phyloP scores from a whole-genome alignment of 2,329 filamentous ascomycete species.

The Berkeleyomyces basicola region DNA sequence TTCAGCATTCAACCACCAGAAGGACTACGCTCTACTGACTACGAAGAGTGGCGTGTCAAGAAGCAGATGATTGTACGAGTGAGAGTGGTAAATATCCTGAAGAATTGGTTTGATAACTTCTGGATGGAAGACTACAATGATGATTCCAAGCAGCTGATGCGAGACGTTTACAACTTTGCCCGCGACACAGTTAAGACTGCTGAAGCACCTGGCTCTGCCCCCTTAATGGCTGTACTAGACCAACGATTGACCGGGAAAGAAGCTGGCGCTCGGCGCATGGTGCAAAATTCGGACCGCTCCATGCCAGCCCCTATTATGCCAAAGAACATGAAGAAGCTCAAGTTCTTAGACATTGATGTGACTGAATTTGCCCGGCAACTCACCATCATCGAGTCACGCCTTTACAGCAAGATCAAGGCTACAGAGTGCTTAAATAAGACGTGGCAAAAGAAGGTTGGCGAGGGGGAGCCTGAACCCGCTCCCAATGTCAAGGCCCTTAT shows the following conservation, averaged over 20 bases:
- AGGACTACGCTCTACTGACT: conserved; percentile 57
- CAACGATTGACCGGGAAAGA: conserved; percentile 81
- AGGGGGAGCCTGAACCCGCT: conserved; percentile 69
- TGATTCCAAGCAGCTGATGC: conserved; percentile 67
- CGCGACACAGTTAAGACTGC: conserved; percentile 85
- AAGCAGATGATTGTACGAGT: conserved; percentile 96
- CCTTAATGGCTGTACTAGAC: conserved; percentile 73
- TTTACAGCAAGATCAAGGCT: conserved; percentile 91
- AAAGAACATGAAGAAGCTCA: conserved; percentile 99
- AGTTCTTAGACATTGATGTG: conserved; percentile 92
- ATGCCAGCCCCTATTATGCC: conserved; percentile 81
- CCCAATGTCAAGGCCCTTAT: conserved; percentile 93
- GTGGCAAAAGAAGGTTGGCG: conserved; percentile 87
- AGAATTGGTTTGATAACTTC: conserved; percentile 96
- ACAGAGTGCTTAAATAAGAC: conserved; percentile 97
- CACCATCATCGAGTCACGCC: conserved; percentile 86
- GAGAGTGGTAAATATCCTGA: conserved; percentile 90
- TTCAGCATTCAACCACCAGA: conserved; percentile 87
- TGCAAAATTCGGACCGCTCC: conserved; percentile 69
- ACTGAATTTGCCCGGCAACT: conserved; percentile 94
- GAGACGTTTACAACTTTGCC: conserved; percentile 79
- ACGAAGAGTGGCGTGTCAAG: conserved; percentile 74
- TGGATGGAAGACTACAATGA: conserved; percentile 95
- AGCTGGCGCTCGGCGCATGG: conserved; percentile 65
- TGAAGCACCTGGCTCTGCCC: conserved; percentile 74